Evolutionary conservation across 2,329 filamentous ascomycete genomes (phyloP).

Genomic region (Alternaria dauci): DNA sequence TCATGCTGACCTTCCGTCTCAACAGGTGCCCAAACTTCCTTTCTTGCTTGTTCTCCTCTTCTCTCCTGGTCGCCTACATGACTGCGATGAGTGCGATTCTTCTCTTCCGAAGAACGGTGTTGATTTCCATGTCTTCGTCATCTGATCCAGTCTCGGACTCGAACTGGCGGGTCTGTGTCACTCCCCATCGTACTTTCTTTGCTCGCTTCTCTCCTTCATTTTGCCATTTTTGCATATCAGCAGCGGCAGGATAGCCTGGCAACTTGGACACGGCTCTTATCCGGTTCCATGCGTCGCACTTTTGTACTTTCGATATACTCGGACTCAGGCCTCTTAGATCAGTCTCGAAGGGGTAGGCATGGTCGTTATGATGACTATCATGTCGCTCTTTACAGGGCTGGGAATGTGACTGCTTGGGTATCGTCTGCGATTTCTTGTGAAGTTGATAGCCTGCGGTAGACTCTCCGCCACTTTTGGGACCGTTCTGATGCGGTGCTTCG

Average conservation of each 20-base stretch:
- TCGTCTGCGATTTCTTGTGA: background rate
- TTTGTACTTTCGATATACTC: background rate
- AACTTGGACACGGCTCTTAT: slow-evolving; percentile 17
- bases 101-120: background rate
- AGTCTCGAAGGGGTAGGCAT: background rate
- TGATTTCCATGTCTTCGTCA: background rate
- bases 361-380: background rate
- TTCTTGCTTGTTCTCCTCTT: background rate
- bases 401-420: background rate
- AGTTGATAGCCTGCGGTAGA: background rate
- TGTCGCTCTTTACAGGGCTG: background rate
- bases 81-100: background rate
- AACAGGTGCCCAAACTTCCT: background rate
- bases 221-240: background rate
- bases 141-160: background rate
- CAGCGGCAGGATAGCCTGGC: background rate
- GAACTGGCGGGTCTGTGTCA: background rate
- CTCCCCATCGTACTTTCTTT: slow-evolving; percentile 6
- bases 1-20: background rate
- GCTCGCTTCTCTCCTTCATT: background rate
- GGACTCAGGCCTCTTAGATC: background rate
- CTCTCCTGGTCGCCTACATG: background rate
- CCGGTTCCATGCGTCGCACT: slow-evolving; percentile 26
- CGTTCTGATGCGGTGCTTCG: background rate
- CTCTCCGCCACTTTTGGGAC: background rate